These are phyloP conservation scores for Cornus suecica DNA, from an alignment of 148 eudicot species.

Conservation along the genomic window DNA sequence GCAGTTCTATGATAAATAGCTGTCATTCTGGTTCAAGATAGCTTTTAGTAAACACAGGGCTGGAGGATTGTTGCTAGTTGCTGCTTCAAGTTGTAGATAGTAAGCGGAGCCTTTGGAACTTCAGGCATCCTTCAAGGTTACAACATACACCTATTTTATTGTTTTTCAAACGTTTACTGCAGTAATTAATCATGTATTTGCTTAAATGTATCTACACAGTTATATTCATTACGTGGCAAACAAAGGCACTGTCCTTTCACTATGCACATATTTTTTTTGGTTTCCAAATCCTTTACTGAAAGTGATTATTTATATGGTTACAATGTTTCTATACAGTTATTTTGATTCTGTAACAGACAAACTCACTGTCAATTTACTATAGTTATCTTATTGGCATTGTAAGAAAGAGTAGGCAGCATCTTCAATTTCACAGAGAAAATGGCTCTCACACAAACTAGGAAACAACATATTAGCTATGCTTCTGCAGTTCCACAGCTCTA, in stretches of 20 bases:
- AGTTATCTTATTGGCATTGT: no score
- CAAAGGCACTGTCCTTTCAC: no score
- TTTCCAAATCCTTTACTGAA: background rate
- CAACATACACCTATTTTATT: background rate
- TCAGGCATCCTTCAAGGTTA: background rate
- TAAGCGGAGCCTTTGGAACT: background rate
- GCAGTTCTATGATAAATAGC: background rate
- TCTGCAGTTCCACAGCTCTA: background rate
- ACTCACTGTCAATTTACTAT: background rate
- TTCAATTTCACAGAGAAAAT: background rate
- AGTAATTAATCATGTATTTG: no score
- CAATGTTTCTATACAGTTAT: constrained; percentile 4
- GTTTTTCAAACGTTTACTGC: background rate
- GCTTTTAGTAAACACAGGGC: background rate
- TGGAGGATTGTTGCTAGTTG: background rate
- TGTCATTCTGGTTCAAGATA: constrained; percentile 2
- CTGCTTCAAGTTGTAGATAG: constrained; percentile 4
- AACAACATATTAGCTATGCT: background rate
- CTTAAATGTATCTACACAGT: no score
- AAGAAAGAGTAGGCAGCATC: no score
- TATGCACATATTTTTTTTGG: no score
- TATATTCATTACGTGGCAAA: no score
- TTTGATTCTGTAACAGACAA: constrained; percentile 4
- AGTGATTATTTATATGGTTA: constrained; percentile 1
- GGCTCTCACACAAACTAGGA: background rate